Percentiles rank a stretch among this genome's conserved stretches.
Evolutionary conservation across 2,329 filamentous ascomycete genomes (phyloP).

Genomic region (Pestalotiopsis sp.): DNA sequence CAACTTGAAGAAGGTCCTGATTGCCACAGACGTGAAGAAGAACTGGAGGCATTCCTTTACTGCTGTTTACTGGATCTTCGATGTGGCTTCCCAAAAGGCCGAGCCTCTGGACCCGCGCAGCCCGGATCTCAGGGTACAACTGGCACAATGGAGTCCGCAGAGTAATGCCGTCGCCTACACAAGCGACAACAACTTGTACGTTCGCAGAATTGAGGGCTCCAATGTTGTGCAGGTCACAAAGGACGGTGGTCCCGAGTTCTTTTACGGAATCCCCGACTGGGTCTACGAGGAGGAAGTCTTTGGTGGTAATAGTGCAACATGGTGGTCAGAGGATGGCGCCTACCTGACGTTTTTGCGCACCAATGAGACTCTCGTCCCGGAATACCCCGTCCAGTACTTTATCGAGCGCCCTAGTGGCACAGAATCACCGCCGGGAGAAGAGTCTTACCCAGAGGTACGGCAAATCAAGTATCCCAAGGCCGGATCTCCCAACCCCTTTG

Average conservation of each 20-base stretch:
- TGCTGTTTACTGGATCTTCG: constrained; percentile 87
- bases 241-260: constrained; percentile 85
- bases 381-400: constrained; percentile 93
- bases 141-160: constrained; percentile 87
- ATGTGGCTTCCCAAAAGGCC: constrained; percentile 78
- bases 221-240: constrained; percentile 74
- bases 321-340: constrained; percentile 92
- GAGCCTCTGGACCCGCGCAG: constrained; percentile 77
- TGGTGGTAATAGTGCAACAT: constrained; percentile 77
- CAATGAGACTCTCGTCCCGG: constrained; percentile 89
- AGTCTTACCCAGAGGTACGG: constrained; percentile 87
- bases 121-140: constrained; percentile 69
- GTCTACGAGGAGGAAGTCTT: constrained; percentile 92
- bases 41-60: constrained; percentile 93
- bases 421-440: constrained; percentile 68
- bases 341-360: constrained; percentile 91
- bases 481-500: constrained; percentile 88
- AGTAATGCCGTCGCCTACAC: constrained; percentile 91
- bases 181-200: constrained; percentile 84
- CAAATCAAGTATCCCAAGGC: constrained; percentile 98
- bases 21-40: constrained; percentile 71
- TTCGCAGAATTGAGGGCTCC: constrained; percentile 65
- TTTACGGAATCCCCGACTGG: constrained; percentile 97
- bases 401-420: constrained; percentile 81
- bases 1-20: constrained; percentile 82